Evolutionary conservation across 805 yeast species (phyloP), one percentile per base, ranked within the genome.

Genomic region (Candida lessepsii): DNA sequence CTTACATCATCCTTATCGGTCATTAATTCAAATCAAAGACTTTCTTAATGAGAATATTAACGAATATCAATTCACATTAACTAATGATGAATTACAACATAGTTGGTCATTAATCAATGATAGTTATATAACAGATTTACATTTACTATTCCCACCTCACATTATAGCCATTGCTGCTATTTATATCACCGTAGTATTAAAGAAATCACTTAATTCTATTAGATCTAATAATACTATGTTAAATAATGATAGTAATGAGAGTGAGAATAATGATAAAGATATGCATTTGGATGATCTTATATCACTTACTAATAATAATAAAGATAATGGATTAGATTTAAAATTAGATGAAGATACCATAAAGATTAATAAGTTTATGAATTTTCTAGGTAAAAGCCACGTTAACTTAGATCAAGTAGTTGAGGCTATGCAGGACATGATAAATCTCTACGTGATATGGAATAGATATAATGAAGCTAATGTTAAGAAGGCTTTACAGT

Each of bases 91-190:
- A 53, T 57, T 84, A 23, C 96, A 91, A 54, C 80, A 85, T 32
- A 72, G 86, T 8, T 93, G 98, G 97, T 83, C 95, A 1, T 70
- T 90, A 37, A 75, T 93, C 26, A 93, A 89, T 58, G 98, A 91
- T 57, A 78, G 90, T 47, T 90, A 85, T 58, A 81, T 88, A 32
- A 88, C 96, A 1, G 98, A 93, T 58, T 66, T 86, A 13, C 91
- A 87, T 42, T 61, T 93, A 34, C 57, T 90, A 11, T 82, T 78
- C 47, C 91, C 98, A 0, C 99, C 99, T 0, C 96, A 90, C 62
- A 77, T 89, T 9, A 75, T 90, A 7, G 95, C 97, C 3, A 63
- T 84, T 28, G 78, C 93, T 0, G 77, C 96, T 9, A 65, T 90
- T n/a, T 89, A 87, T 61, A 70, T 90, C 40, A 82, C 95, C 0